phyloP scores from a whole-genome alignment of 2,329 filamentous ascomycete genomes.

The Dactylonectria estremocensis region DNA sequence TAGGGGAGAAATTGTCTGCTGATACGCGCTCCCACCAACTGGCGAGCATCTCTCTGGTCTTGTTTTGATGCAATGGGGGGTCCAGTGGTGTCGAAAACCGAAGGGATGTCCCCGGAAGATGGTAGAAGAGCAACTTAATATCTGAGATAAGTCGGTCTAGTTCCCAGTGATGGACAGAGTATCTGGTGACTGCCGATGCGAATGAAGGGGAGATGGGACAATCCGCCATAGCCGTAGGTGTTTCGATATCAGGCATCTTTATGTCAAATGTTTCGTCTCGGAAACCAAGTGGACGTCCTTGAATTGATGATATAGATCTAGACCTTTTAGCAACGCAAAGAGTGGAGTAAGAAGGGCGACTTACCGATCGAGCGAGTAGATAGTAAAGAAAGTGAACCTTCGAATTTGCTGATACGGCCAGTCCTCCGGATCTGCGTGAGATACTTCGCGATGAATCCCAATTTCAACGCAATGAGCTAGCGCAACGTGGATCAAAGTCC shows the following conservation, averaged over 20 bases:
- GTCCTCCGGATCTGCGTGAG: conserved; percentile 20
- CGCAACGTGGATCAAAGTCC: conserved; percentile 55
- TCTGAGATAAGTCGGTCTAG: conserved; percentile 44
- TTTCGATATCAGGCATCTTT: conserved; percentile 31
- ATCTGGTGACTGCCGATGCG: conserved; percentile 28
- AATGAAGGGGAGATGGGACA: conserved; percentile 6
- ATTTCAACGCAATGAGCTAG: conserved; percentile 57
- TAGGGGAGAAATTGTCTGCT: conserved; percentile 11
- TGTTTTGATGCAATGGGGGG: conserved; percentile 21
- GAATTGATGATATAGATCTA: conserved; percentile 56
- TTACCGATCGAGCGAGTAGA: conserved; percentile 55
- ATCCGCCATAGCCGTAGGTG: not conserved
- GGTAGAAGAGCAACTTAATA: conserved; percentile 45
- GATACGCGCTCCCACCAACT: conserved; percentile 32
- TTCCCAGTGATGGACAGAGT: conserved; percentile 49
- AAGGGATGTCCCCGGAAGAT: conserved; percentile 37
- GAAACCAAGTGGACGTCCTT: conserved; percentile 56
- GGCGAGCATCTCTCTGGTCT: conserved; percentile 31
- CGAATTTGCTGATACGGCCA: conserved; percentile 33
- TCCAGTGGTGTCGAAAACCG: conserved; percentile 33
- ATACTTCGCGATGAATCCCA: conserved; percentile 55
- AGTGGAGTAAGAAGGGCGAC: not conserved
- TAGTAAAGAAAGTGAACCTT: conserved; percentile 53
- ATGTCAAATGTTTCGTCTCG: conserved; percentile 57
- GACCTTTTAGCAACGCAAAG: not conserved